Base-by-base conservation (phyloP, 805 yeast species). In the Blastobotrys robertii region DNA sequence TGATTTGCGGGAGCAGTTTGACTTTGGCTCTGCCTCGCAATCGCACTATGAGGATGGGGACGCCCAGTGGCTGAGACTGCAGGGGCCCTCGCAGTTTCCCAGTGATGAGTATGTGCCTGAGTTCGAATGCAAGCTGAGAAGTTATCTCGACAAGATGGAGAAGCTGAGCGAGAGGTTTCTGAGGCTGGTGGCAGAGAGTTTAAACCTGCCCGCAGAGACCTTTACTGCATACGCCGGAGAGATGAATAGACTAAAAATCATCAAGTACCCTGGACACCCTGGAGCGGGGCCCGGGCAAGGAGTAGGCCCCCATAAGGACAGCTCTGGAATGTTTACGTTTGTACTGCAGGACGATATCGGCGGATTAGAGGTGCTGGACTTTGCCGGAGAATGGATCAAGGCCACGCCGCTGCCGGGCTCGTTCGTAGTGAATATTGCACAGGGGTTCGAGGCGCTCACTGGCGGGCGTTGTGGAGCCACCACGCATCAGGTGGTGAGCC, bases 241-340 rank as follows among this genome's bases (percentile, higher is more conserved):
- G 44, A 70, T 69, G 44, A 66, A 72, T 47, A 75, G 77, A 52
- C 73, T 77, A 68, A 77, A 79, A 51, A 55, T 78, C 12, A 69
- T 78, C 33, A 70, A 73, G 22, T 78, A 78, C 51, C 83, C 83
- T 3, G 77, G 73, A 41, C 53, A 56, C 1, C 37, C 46, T 0
- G 58, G 48, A 1, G 38, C 44, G 11, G 46, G 40, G 12, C 42
- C 44, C 11, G 38, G 39, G 8, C 79, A 74, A 50, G 82, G 81
- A 0, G 73, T 70, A 12, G 83, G 84, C 1, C 79, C 82, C 2
- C 86, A 80, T 53, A 69, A 82, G 44, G 87, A 81, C 52, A 50
- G 58, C 13, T 73, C 79, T 3, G 82, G 77, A 43, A 65, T 79
- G 52, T 53, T 79, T 25, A 78, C 84, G 0, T 75, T 68, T 54